Evolutionary conservation across 2,329 filamentous ascomycete genomes (phyloP).

Genomic region (Septoria petroselini): DNA sequence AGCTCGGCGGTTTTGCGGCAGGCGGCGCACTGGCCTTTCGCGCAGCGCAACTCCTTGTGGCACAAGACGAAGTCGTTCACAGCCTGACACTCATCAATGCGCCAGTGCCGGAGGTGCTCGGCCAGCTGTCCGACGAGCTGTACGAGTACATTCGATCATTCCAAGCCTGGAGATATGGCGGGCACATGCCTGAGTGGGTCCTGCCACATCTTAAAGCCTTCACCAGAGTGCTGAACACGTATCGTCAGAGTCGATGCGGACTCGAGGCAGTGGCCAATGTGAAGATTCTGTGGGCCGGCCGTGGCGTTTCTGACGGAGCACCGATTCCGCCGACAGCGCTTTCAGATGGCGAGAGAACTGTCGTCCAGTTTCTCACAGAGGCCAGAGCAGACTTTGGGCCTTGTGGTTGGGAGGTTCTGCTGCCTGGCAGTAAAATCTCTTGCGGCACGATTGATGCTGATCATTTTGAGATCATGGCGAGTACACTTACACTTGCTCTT

Average conservation of each 20-base stretch:
- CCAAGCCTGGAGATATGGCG: constrained; percentile 37
- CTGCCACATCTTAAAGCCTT: constrained; percentile 53
- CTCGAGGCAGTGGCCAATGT: constrained; percentile 35
- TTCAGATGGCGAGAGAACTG: constrained; percentile 10
- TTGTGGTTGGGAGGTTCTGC: constrained; percentile 9
- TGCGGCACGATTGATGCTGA: constrained; percentile 12
- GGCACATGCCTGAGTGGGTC: constrained; percentile 42
- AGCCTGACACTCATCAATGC: constrained; percentile 36
- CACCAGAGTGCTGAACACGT: constrained; percentile 45
- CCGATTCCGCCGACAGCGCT: constrained; percentile 1
- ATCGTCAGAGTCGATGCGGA: constrained; percentile 12
- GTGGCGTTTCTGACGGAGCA: constrained; percentile 1
- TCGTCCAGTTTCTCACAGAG: constrained; percentile 14
- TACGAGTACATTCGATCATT: constrained; percentile 51
- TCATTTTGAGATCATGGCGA: constrained; percentile 19
- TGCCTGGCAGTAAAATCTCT: constrained; percentile 10
- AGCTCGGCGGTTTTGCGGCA: constrained; percentile 35
- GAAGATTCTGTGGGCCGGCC: constrained; percentile 15
- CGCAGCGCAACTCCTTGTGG: constrained; percentile 18
- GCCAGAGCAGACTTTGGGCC: constrained; percentile 12
- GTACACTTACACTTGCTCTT: not conserved
- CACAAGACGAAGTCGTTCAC: constrained; percentile 24
- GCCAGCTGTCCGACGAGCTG: constrained; percentile 59
- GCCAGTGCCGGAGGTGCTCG: constrained; percentile 43
- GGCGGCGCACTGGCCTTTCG: constrained; percentile 27